These are phyloP conservation scores for Claviceps pazoutovae DNA, from an alignment of 2,329 filamentous ascomycete species.

Conservation along the genomic window DNA sequence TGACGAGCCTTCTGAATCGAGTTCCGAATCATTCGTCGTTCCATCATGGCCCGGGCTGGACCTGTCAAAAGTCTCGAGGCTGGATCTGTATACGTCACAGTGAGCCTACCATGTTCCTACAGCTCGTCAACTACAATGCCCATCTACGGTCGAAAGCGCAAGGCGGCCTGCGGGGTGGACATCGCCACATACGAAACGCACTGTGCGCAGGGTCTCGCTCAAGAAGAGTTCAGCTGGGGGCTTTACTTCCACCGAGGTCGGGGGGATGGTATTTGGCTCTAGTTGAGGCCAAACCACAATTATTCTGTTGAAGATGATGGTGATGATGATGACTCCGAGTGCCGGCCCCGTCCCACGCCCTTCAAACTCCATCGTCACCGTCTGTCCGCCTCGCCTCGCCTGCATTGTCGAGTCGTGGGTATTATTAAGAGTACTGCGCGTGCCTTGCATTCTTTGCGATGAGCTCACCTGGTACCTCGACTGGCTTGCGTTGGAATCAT, in stretches of 20 bases:
- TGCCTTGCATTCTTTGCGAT: slow-evolving; percentile 8
- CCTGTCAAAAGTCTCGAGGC: slow-evolving; percentile 4
- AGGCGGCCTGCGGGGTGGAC: slow-evolving; percentile 6
- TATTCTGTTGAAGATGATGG: too few species aligned
- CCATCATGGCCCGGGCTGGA: slow-evolving; percentile 1
- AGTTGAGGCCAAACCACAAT: background rate
- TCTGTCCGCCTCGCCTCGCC: slow-evolving; percentile 14
- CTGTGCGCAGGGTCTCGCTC: slow-evolving; percentile 9
- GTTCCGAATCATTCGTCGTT: background rate
- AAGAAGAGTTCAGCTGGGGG: slow-evolving; percentile 23
- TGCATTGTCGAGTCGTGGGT: slow-evolving; percentile 16
- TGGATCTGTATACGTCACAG: slow-evolving; percentile 5
- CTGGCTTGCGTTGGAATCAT: slow-evolving; percentile 16
- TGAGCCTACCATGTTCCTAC: background rate
- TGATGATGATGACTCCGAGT: background rate
- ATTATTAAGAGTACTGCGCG: slow-evolving; percentile 17
- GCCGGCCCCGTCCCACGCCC: slow-evolving; percentile 3
- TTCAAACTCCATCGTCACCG: slow-evolving; percentile 11
- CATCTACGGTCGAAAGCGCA: background rate
- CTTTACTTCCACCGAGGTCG: slow-evolving; percentile 19
- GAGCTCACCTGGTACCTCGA: slow-evolving; percentile 18
- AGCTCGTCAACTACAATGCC: background rate
- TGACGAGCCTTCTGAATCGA: too few species aligned
- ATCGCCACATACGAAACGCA: slow-evolving; percentile 10
- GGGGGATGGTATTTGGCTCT: slow-evolving; percentile 16